These are phyloP conservation scores for Neofusicoccum ribis DNA, from an alignment of 2,329 filamentous ascomycete species.

Conservation along the genomic window DNA sequence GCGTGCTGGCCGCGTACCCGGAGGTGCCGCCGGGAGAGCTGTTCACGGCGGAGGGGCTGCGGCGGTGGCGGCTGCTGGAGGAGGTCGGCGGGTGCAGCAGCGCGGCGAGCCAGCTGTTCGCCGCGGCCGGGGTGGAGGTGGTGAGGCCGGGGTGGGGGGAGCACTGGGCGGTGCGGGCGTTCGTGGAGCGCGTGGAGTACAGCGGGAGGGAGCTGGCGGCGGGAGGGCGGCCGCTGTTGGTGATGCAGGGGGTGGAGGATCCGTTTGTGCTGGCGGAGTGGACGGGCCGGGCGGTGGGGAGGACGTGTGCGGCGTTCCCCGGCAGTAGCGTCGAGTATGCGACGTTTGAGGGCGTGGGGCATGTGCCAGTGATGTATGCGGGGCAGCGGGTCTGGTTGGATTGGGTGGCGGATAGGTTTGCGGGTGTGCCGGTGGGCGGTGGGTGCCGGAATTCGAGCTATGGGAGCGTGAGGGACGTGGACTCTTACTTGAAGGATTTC, in stretches of 20 bases:
- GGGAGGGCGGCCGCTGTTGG: not conserved
- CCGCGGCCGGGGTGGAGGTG: not conserved
- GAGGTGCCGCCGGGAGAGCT: not conserved
- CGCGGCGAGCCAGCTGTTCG: not conserved
- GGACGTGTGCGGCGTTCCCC: not conserved
- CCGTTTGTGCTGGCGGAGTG: not conserved
- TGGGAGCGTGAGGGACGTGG: not conserved
- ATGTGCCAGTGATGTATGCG: constrained; percentile 32
- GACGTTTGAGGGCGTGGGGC: constrained; percentile 28
- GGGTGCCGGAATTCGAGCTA: constrained; percentile 9
- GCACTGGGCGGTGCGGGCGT: not conserved
- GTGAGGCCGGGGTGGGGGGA: not conserved
- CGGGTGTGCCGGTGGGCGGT: constrained; percentile 16
- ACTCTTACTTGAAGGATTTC: not conserved
- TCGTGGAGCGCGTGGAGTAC: not conserved
- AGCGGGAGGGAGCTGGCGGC: not conserved
- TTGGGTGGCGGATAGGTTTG: constrained; percentile 31
- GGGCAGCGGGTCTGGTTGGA: constrained; percentile 34
- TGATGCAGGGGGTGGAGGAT: not conserved
- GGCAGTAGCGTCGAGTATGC: constrained; percentile 22
- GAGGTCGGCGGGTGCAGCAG: not conserved
- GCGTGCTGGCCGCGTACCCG: not conserved
- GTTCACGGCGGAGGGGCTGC: not conserved
- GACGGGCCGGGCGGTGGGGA: not conserved
- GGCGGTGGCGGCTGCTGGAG: too few relatives aligned